Evolutionary conservation across 1,284 basidiomycete species (phyloP), one percentile per base, ranked within the genome.

Genomic region (Puccinia novopanici): DNA sequence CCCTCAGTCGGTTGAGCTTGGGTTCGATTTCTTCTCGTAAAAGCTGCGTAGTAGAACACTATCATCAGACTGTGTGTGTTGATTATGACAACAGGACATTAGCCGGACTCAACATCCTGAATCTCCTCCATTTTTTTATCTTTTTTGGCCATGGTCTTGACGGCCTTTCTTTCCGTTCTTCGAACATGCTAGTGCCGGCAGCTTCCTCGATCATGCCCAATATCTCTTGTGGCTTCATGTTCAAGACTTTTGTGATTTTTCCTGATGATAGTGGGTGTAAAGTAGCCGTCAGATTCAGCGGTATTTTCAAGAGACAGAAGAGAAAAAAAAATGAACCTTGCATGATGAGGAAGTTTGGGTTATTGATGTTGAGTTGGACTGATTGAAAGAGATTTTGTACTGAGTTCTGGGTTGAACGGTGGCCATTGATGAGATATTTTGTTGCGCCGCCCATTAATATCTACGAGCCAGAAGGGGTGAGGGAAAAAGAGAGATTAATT

Each of bases 341-440:
- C 95, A 99, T 99, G 86, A 99, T 99, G 82, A 99, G 89, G 87
- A 99, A 99, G 86, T 99, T 99, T 67, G 97, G 97, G 86, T 98
- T 99, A 88, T 99, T 99, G 89, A 99, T 99, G 86, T 99, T 99
- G 84, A 99, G 90, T 86, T 98, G 95, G 0, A 99, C 95, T 54
- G 93, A 92, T 86, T 99, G 97, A 85, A 99, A 99, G 55, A 99
- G 89, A 71, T 92, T 93, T 84, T 98, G 96, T 1, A 99, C 91
- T 0, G 89, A 89, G 82, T 94, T 91, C 83, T 98, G 94, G 8
- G 92, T 91, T 2, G 94, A 90, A 85, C 96, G 97, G 88, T 98
- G 97, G 0, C 97, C 97, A 84, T 98, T 99, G 80, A 99, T 88
- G 15, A 99, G 90, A 87, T 98, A 99, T 84, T 99, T 99, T n/a